Conservation (phyloP, 768 basidiomycete species). For the Heimioporus sp. region DNA sequence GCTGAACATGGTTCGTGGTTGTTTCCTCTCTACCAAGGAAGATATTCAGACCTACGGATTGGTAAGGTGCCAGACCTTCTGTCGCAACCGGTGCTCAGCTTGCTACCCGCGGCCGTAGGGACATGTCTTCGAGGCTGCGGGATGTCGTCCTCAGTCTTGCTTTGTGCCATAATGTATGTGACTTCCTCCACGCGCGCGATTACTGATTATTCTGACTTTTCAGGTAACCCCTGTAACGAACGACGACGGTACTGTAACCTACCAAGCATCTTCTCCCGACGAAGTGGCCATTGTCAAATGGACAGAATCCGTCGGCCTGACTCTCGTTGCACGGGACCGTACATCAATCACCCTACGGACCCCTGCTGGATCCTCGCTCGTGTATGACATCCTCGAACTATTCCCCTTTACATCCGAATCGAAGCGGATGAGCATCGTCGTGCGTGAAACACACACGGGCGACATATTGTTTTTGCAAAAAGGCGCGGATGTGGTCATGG, state of each 20-base stretch:
- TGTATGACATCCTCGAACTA: slow-evolving; percentile 86
- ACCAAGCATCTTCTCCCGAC: slow-evolving; percentile 98
- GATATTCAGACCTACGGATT: slow-evolving; percentile 5
- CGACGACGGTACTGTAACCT: slow-evolving; percentile 92
- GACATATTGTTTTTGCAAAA: slow-evolving; percentile 93
- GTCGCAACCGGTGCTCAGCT: slow-evolving; percentile 75
- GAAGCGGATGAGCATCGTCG: slow-evolving; percentile 98
- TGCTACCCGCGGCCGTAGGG: slow-evolving; percentile 83
- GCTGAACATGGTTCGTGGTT: slow-evolving; percentile 49
- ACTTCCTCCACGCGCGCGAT: background rate
- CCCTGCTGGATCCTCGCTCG: slow-evolving; percentile 58
- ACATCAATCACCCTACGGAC: slow-evolving; percentile 84
- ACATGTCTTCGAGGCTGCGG: slow-evolving; percentile 90
- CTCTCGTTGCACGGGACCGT: slow-evolving; percentile 86
- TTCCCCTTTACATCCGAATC: slow-evolving; percentile 99
- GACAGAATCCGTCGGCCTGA: slow-evolving; percentile 93
- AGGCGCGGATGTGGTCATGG: slow-evolving; percentile 99
- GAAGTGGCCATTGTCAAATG: slow-evolving; percentile 98
- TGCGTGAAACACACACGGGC: slow-evolving; percentile 71
- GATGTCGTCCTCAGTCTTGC: slow-evolving; percentile 94
- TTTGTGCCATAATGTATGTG: slow-evolving; percentile 87
- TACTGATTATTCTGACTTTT: slow-evolving; percentile 23
- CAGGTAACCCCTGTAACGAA: slow-evolving; percentile 95
- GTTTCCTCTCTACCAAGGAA: background rate
- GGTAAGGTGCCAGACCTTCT: slow-evolving; percentile 48